Conservation (phyloP, 371 early-diverging fungal genomes). For the Mortierella sp. region DNA sequence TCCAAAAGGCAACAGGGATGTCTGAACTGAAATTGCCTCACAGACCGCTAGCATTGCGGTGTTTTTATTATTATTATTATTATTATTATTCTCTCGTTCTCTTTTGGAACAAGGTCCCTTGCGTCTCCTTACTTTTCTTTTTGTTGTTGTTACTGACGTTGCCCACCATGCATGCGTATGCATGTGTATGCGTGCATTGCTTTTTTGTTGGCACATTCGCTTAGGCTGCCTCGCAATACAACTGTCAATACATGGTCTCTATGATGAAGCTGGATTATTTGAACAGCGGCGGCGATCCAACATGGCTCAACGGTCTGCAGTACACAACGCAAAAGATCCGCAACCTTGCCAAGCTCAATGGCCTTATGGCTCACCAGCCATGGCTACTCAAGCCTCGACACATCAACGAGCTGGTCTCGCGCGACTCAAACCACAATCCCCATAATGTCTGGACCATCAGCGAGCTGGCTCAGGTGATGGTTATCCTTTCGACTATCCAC, state of each 20-base stretch:
- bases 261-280: conserved; percentile 65
- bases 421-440: conserved; percentile 47
- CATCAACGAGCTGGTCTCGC: conserved; percentile 56
- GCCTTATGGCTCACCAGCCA: conserved; percentile 69
- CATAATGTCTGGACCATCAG: conserved; percentile 67
- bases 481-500: conserved; percentile 65
- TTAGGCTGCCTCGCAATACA: conserved; percentile 70
- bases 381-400: conserved; percentile 65
- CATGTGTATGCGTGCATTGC: neutral
- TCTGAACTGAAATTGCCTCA: too few relatives aligned
- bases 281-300: conserved; percentile 67
- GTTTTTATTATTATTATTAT: neutral
- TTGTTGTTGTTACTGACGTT: conserved; percentile 56
- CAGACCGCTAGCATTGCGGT: neutral
- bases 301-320: conserved; percentile 67
- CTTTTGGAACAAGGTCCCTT: too few relatives aligned
- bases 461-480: conserved; percentile 72
- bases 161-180: conserved; percentile 8
- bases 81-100: neutral
- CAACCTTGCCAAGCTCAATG: conserved; percentile 58
- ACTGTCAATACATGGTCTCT: conserved; percentile 70
- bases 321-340: conserved; percentile 65
- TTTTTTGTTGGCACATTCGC: neutral
- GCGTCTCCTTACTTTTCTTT: neutral
- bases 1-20: too few relatives aligned